Base-by-base conservation (phyloP, 176 grass and related monocot species). In the Pontederia paniculata region DNA sequence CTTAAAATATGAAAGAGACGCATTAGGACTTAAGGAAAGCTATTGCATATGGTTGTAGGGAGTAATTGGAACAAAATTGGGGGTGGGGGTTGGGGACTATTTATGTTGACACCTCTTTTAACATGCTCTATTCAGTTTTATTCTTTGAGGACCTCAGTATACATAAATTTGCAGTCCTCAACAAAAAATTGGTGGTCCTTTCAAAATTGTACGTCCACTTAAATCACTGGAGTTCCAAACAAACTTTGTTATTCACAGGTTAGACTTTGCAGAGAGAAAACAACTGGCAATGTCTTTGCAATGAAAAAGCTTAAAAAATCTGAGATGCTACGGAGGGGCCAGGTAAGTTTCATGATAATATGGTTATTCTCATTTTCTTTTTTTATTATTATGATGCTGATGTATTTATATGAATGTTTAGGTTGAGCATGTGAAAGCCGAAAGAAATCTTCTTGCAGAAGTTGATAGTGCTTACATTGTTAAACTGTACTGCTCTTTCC, bases 251-350 rank as follows among this genome's bases (percentile, higher is more conserved):
- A 16, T 59, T 17, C 5, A n/a, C 57, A 59, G 57, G 57, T 59
- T 37, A 59, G 57, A 42, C 23, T 59, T n/a, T 59, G 57, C 42
- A 59, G 42, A 43, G 57, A 59, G 57, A 59, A 59, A 59, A 59
- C 57, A 59, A 59, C 31, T 42, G 57, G 57, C 9, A 23, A 59
- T 59, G 57, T 59, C 23, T 59, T 42, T 59, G 57, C 57, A 42
- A 59, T 59, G 57, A 59, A 59, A 59, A 59, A 59, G 42, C 57
- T 59, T 18, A 59, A 59, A n/a, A 59, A 59, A 9, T 59, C 57
- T 43, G 57, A 59, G 42, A 59, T 59, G 57, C 57, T 59, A 17
- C 57, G 57, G 16, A 59, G 57, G 57, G 57, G 57, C 17, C 57
- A 59, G 57, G 57, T 59, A 59, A 16, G 21, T 7, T 8, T 59